Conservation (phyloP, 495 filamentous ascomycete genomes). For the Aspergillus sparsus region DNA sequence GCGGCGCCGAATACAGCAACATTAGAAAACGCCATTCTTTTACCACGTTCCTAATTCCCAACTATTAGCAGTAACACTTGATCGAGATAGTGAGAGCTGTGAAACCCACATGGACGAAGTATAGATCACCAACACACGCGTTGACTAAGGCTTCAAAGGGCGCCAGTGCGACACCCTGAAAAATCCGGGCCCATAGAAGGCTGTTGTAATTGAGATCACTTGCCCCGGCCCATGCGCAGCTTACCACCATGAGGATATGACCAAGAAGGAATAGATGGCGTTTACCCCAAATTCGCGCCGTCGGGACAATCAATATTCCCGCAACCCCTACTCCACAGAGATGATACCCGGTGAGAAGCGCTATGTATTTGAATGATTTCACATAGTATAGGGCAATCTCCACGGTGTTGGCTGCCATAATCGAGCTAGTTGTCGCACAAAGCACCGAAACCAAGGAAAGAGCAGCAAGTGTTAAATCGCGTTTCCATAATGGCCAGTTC, state of each 20-base stretch:
- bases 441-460: constrained; percentile 80
- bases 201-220: constrained; percentile 64
- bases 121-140: constrained; percentile 74
- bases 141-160: constrained; percentile 79
- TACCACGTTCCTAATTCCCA: constrained; percentile 66
- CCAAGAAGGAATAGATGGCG: constrained; percentile 84
- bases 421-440: constrained; percentile 74
- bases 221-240: constrained; percentile 77
- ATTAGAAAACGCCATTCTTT: constrained; percentile 88
- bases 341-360: constrained; percentile 84
- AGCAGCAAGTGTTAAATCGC: constrained; percentile 75
- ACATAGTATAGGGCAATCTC: constrained; percentile 63
- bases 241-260: constrained; percentile 68
- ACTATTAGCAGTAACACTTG: constrained; percentile 15
- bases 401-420: constrained; percentile 85
- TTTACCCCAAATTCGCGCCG: constrained; percentile 90
- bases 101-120: constrained; percentile 69
- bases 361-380: constrained; percentile 66
- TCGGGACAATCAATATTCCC: constrained; percentile 80
- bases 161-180: constrained; percentile 74
- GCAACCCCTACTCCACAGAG: constrained; percentile 80
- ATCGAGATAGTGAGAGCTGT: not conserved
- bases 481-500: constrained; percentile 91
- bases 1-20: constrained; percentile 87
- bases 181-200: constrained; percentile 71